These are phyloP conservation scores for Phytophthora cactorum DNA, from an alignment of 352 stramenopile species.

Conservation along the genomic window DNA sequence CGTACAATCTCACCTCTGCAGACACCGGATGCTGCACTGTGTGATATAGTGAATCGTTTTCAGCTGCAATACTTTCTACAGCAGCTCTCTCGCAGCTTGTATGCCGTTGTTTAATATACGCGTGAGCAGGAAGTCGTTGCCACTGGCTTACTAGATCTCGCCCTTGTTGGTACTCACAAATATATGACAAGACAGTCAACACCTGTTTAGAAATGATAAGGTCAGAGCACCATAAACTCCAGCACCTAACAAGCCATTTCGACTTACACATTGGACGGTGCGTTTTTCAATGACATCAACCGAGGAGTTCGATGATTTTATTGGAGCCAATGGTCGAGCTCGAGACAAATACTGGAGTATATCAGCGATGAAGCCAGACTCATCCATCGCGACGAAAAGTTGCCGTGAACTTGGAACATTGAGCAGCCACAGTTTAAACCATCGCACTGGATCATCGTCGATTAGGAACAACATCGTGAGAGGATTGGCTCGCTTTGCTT, in stretches of 20 bases:
- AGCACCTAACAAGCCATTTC: neutral
- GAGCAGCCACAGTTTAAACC: constrained; percentile 58
- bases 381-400: constrained; percentile 42
- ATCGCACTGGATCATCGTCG: constrained; percentile 35
- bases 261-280: constrained; percentile 39
- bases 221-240: neutral
- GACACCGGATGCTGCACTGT: neutral
- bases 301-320: constrained; percentile 6
- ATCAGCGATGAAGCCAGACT: constrained; percentile 44
- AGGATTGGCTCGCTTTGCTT: constrained; percentile 30
- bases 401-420: constrained; percentile 44
- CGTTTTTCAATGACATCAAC: constrained; percentile 27
- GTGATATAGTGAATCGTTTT: constrained; percentile 52
- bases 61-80: constrained; percentile 18
- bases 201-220: constrained; percentile 14
- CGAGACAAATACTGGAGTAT: constrained; percentile 52
- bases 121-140: constrained; percentile 32
- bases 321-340: constrained; percentile 34
- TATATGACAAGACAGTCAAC: constrained; percentile 37
- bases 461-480: constrained; percentile 44
- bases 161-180: constrained; percentile 39
- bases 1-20: constrained; percentile 18
- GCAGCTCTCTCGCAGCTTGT: constrained; percentile 20
- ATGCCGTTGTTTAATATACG: constrained; percentile 29
- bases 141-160: constrained; percentile 34